Base-by-base conservation (phyloP, 2,329 filamentous ascomycete genomes). In the Hypoxylon rubiginosum region DNA sequence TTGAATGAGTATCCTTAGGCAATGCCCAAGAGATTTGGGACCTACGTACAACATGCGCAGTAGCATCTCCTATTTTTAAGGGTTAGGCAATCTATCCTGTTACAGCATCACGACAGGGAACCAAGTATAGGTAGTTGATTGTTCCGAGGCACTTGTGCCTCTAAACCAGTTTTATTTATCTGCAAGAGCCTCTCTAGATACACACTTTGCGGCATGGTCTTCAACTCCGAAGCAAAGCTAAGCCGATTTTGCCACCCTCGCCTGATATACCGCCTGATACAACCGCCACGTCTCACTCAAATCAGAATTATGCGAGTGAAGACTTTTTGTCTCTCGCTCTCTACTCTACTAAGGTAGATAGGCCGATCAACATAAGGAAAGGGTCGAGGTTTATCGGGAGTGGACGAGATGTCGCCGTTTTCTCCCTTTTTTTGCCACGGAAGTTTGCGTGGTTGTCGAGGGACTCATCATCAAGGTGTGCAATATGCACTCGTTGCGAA, bases 101-200 rank as follows among this genome's bases (percentile, higher is more conserved):
- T n/a, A 43, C 17, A 26, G 2, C 11, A 36, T 43, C 30, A 41
- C 19, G 34, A 10, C 24, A 1, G 6, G 51, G 28, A 3, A 46
- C 8, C 5, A 4, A 30, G 19, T 17, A 60, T 39, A 50, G 15
- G 9, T 8, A 32, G 32, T 51, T 32, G 59, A 24, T 59, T 70
- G 62, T 49, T 54, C 48, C 61, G 75, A 76, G 76, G 76, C 75
- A 78, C 72, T 73, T 76, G 67, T 75, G 76, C 77, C 77, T 64
- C 76, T 68, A 72, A 77, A 78, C 73, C 70, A 71, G 62, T 73
- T 70, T 77, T 77, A 76, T 77, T 79, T 75, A 77, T 75, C 77
- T 77, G 74, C 71, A 51, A 66, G 63, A 60, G 66, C 71, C 72
- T 70, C 65, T 78, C 66, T 78, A 78, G 65, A 74, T 78, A 78